Evolutionary conservation across 108 stramenopile genomes (phyloP), one percentile per base, ranked within the genome.

Genomic region (Cyclostephanos tholiformis): DNA sequence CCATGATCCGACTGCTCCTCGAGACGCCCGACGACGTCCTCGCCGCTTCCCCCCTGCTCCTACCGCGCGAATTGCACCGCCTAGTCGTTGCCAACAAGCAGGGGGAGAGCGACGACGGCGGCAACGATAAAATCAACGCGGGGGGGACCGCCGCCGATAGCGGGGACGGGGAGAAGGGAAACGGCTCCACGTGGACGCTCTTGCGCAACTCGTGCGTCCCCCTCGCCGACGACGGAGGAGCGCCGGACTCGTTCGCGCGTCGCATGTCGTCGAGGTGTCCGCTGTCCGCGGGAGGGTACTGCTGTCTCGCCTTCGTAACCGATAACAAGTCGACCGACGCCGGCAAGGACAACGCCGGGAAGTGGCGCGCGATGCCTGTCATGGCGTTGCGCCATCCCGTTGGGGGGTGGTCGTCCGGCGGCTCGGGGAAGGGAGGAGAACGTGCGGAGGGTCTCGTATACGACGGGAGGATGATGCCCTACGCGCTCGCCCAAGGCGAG

Each of bases 381-480:
- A 63, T 80, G 61, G 79, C 79, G 19, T 60, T 80, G 72, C 72
- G 73, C n/a, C 79, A 80, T 80, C 72, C 79, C 9, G 69, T 78
- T 12, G 70, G 77, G 14, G 77, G 70, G 59, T 71, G 70, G 63
- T 20, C 60, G 13, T 74, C 62, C 20, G 53, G 61, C 19, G 30
- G 27, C 26, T 14, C 14, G 4, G 36, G 22, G 10, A 7, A 2
- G 30, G 36, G 38, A 0, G 23, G 53, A 12, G 52, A n/a, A 8
- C 32, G 32, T 32, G 26, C 23, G 53, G 53, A 12, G 23, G 16
- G 44, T 16, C 44, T 2, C 44, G 44, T 4, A 30, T 38, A 26
- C 17, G 41, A 43, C 29, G 62, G 56, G n/a, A 22, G 10, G 35
- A 39, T 62, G 36, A 66, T 72, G 57, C 76, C 76, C 27, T 76